Conservation (phyloP, 768 basidiomycete species). For the Pleurotus platypus region DNA sequence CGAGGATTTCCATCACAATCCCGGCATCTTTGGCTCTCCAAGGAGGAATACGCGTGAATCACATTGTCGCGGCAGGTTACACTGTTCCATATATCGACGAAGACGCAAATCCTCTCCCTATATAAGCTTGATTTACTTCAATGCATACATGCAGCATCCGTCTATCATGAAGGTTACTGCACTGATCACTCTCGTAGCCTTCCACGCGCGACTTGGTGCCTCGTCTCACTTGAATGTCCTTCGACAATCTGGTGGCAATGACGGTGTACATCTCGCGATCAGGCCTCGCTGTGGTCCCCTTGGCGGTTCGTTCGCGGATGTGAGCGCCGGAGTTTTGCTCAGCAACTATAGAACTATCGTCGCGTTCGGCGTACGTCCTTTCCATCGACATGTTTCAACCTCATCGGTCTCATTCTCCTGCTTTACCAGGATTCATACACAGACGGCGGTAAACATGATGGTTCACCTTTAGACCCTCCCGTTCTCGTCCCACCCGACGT, state of each 20-base stretch:
- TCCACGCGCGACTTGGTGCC: no score
- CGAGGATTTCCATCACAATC: no score
- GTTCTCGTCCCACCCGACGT: slow-evolving; percentile 38
- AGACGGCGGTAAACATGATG: slow-evolving; percentile 46
- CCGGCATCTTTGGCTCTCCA: no score
- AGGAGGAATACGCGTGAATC: no score
- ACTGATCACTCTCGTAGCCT: no score
- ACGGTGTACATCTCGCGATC: slow-evolving; percentile 42
- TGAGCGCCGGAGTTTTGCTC: slow-evolving; percentile 44
- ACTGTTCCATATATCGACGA: no score
- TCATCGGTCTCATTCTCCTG: not conserved
- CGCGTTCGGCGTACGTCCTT: slow-evolving; percentile 41
- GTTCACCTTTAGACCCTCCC: slow-evolving; percentile 40
- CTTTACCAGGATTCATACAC: slow-evolving; percentile 37
- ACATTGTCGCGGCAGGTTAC: no score
- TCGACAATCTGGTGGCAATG: slow-evolving; percentile 11
- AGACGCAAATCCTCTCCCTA: no score
- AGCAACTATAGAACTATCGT: slow-evolving; percentile 41
- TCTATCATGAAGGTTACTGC: no score
- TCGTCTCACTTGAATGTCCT: not conserved
- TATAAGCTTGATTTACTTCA: no score
- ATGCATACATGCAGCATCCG: no score
- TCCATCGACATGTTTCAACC: not conserved
- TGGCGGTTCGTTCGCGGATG: slow-evolving; percentile 35
- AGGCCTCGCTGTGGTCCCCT: slow-evolving; percentile 40